phyloP scores from a whole-genome alignment of 352 stramenopile species.

The Globisporangium sylvaticum region DNA sequence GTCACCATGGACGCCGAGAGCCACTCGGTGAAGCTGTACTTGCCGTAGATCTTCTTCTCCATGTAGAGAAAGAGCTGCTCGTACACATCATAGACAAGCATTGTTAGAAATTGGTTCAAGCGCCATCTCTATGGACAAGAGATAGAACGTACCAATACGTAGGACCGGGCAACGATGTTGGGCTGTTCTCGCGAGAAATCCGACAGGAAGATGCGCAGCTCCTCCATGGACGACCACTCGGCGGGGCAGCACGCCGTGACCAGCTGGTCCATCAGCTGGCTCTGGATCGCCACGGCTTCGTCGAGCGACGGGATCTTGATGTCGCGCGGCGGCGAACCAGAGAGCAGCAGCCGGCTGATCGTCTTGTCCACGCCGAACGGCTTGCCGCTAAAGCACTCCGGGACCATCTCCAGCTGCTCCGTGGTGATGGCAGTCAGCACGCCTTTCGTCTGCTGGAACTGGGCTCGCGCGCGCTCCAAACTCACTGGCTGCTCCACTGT shows the following conservation, averaged over 20 bases:
- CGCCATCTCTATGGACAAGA: constrained; percentile 24
- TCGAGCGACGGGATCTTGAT: constrained; percentile 61
- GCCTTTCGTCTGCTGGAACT: constrained; percentile 40
- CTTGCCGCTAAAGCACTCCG: constrained; percentile 65
- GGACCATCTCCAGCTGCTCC: constrained; percentile 63
- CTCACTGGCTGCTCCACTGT: constrained; percentile 41
- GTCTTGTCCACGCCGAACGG: constrained; percentile 69
- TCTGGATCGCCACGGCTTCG: constrained; percentile 41
- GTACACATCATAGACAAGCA: neutral
- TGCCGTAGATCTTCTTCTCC: constrained; percentile 82
- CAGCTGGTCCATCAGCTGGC: constrained; percentile 54
- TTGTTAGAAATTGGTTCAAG: neutral
- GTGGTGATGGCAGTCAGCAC: constrained; percentile 40
- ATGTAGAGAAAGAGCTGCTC: constrained; percentile 76
- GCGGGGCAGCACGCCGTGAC: constrained; percentile 49
- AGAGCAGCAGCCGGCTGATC: constrained; percentile 68
- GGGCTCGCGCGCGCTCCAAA: constrained; percentile 31
- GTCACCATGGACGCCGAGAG: constrained; percentile 76
- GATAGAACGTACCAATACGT: constrained; percentile 54
- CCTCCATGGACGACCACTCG: constrained; percentile 75
- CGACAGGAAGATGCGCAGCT: constrained; percentile 70
- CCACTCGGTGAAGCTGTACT: constrained; percentile 85
- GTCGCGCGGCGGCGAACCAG: constrained; percentile 66
- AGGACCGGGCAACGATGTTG: constrained; percentile 74
- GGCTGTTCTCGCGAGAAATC: constrained; percentile 70